phyloP scores from a whole-genome alignment of 768 basidiomycete species.

The Amanita jacksonii region DNA sequence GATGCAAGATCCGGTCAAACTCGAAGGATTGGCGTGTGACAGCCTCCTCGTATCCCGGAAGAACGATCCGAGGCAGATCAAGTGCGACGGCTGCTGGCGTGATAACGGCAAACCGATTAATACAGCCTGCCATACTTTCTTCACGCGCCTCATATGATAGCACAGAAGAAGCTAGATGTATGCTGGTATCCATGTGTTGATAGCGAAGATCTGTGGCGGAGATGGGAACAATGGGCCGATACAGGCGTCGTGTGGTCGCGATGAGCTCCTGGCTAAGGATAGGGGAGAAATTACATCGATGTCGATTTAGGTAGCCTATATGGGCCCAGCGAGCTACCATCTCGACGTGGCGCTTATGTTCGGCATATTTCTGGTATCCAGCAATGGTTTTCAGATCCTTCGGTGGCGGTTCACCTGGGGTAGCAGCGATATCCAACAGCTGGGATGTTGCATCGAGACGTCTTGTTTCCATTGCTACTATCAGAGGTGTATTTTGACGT shows the following conservation, averaged over 20 bases:
- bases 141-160: constrained; percentile 58
- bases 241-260: constrained; percentile 24
- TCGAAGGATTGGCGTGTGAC: constrained; percentile 24
- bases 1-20: constrained; percentile 68
- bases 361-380: constrained; percentile 53
- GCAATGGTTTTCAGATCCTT: constrained; percentile 66
- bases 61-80: constrained; percentile 58
- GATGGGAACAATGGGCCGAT: constrained; percentile 42
- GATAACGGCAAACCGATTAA: constrained; percentile 71
- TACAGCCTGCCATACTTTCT: constrained; percentile 35
- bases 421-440: constrained; percentile 43
- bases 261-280: constrained; percentile 42
- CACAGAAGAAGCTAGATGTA: constrained; percentile 37
- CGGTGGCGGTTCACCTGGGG: constrained; percentile 56
- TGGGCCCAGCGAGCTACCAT: constrained; percentile 57
- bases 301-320: constrained; percentile 61
- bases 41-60: constrained; percentile 31
- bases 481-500: constrained; percentile 40
- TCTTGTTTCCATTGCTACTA: constrained; percentile 44
- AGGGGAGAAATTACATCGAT: constrained; percentile 49
- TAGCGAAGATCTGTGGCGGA: constrained; percentile 29
- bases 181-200: constrained; percentile 33
- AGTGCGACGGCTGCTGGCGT: constrained; percentile 71
- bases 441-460: constrained; percentile 50
- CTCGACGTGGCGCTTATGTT: constrained; percentile 38